These are phyloP conservation scores for Exophiala phaeomuriformis DNA, from an alignment of 2,329 filamentous ascomycete species.

Conservation along the genomic window DNA sequence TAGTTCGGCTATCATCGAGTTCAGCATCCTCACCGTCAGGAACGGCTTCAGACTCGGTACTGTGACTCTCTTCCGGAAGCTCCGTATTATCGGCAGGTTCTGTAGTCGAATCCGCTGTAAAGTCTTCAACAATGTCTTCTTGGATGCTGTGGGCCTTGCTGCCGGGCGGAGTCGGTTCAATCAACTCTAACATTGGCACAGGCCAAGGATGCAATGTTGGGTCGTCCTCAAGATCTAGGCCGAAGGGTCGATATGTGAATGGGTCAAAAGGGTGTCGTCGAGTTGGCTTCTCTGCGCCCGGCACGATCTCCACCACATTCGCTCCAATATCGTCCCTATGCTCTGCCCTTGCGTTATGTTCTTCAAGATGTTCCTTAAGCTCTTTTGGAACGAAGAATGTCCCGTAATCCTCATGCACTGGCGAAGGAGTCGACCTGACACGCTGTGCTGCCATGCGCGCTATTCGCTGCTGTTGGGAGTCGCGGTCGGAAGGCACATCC, in stretches of 20 bases:
- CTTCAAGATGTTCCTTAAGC: constrained; percentile 35
- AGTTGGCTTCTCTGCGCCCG: constrained; percentile 9
- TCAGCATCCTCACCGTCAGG: constrained; percentile 61
- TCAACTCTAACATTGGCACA: constrained; percentile 50
- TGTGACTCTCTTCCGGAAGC: constrained; percentile 38
- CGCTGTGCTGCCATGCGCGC: constrained; percentile 31
- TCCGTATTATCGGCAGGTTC: constrained; percentile 38
- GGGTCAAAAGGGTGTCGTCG: constrained; percentile 19
- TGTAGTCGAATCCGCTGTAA: constrained; percentile 24
- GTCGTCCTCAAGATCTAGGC: constrained; percentile 22
- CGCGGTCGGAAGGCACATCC: constrained; percentile 4
- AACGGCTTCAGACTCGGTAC: constrained; percentile 49
- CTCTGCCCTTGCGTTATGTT: constrained; percentile 27
- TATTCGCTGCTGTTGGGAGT: constrained; percentile 26
- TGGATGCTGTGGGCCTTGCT: constrained; percentile 28
- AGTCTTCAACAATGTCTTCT: constrained; percentile 29
- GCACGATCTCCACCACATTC: constrained; percentile 25
- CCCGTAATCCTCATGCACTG: constrained; percentile 38
- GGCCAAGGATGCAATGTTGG: constrained; percentile 33
- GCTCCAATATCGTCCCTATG: constrained; percentile 20
- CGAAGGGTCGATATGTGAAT: constrained; percentile 24
- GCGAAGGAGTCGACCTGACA: constrained; percentile 30
- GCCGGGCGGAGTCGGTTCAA: constrained; percentile 50
- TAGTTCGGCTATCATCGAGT: constrained; percentile 56
- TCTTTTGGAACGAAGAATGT: constrained; percentile 39